Base-by-base conservation (phyloP, 495 filamentous ascomycete genomes). In the Penicillium coffeae region DNA sequence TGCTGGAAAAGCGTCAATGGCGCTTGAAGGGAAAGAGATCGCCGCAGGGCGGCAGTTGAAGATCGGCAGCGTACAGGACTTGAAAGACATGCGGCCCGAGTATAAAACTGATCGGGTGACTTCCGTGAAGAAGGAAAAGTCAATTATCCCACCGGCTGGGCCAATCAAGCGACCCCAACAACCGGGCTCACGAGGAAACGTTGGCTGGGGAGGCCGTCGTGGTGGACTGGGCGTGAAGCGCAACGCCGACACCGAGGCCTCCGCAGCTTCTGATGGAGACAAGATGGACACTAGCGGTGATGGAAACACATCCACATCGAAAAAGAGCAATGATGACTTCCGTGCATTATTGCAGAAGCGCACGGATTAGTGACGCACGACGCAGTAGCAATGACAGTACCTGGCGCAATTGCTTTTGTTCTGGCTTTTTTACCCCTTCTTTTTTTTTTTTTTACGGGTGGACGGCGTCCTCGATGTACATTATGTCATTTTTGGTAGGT, bases 281-380 rank as follows among this genome's bases (percentile, higher is more conserved):
- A 55, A 60, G 54, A 67, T 60, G 60, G 62, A 66, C 46, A 68
- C 54, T 47, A 61, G 52, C 42, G 47, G 55, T 44, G 54, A 59
- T 38, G 47, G 52, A 46, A 48, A 61, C 38, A 19, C 42, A 6
- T 21, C 25, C 10, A 42, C 58, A 45, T 64, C 60, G 42, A 74
- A 65, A 47, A 92, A 90, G 78, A 90, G 78, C 62, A 95, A 96
- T 71, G 86, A 85, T 41, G 90, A 95, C 70, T 95, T 95, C 69
- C 88, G 84, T 59, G 81, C 79, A 32, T 80, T 95, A 83, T 83
- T 92, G 57, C 63, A 68, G 58, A 68, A 59, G 53, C 62, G 53
- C 38, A 42, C 45, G 55, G 60, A 65, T 51, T 71, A 59, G 48
- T 41, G 20, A 41, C 25, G 25, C 25, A 30, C 25, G 25, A 32